Conservation (phyloP, 2,329 filamentous ascomycete genomes). For the Nannizziopsis barbatae region DNA sequence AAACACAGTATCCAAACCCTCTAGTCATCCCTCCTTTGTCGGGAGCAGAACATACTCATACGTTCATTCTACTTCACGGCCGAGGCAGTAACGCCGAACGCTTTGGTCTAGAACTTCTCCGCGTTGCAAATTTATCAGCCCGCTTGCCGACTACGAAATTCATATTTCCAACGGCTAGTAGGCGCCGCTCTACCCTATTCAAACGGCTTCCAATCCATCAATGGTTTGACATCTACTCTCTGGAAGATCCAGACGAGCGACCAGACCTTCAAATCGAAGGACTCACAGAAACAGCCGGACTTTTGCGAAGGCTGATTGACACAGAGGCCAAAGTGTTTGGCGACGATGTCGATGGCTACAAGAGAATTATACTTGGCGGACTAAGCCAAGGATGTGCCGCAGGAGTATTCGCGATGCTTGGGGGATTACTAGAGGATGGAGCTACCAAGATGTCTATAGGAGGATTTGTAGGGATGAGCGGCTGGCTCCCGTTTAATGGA, state of each 20-base stretch:
- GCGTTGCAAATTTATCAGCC: constrained; percentile 9
- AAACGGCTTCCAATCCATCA: constrained; percentile 37
- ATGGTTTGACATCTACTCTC: constrained; percentile 42
- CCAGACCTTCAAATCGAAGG: constrained; percentile 38
- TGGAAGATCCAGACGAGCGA: constrained; percentile 33
- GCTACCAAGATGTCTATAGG: constrained; percentile 22
- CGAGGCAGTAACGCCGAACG: constrained; percentile 5
- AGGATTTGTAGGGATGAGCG: constrained; percentile 40
- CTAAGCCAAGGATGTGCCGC: constrained; percentile 46
- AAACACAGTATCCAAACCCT: neutral
- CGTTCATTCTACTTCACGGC: constrained; percentile 35
- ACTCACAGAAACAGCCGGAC: constrained; percentile 32
- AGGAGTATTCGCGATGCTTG: constrained; percentile 35
- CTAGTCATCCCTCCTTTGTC: constrained; percentile 3
- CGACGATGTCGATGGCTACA: constrained; percentile 10
- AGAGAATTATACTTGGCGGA: constrained; percentile 41
- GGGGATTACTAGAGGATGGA: constrained; percentile 16
- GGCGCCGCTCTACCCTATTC: constrained; percentile 36
- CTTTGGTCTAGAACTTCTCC: constrained; percentile 4
- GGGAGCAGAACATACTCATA: constrained; percentile 23
- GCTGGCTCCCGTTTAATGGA: constrained; percentile 35
- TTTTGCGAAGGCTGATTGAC: constrained; percentile 27
- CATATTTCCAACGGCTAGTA: constrained; percentile 42
- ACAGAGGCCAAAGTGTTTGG: constrained; percentile 21
- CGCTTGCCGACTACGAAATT: constrained; percentile 32